phyloP scores from a whole-genome alignment of 345 rosid species.

The Eucalyptus urophylla region DNA sequence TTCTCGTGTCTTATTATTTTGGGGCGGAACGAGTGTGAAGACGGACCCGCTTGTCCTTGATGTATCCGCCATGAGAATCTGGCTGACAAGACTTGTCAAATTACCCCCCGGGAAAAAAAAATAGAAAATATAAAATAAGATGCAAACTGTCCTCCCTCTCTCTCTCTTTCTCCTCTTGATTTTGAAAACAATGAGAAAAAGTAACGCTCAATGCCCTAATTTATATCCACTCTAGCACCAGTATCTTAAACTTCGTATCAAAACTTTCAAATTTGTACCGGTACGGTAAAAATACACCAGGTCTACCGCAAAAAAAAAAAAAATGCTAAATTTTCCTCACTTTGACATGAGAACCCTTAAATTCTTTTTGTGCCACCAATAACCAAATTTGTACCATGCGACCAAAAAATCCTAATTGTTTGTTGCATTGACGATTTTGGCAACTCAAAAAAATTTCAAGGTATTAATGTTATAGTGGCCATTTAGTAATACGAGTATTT shows the following conservation, averaged over 20 bases:
- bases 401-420: not conserved
- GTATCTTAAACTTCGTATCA: not conserved
- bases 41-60: not conserved
- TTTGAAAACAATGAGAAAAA: not conserved
- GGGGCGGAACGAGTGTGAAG: not conserved
- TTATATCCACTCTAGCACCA: not conserved
- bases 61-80: constrained; percentile 16
- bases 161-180: not conserved
- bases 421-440: not conserved
- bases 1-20: not conserved
- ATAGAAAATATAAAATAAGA: not conserved
- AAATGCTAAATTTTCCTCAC: not conserved
- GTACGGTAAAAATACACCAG: not conserved
- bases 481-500: not conserved
- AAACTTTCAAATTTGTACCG: not conserved
- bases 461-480: not conserved
- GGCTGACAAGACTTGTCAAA: not conserved
- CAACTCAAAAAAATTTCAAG: not conserved
- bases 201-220: fast-evolving
- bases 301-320: not conserved
- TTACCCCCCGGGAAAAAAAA: not conserved
- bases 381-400: not conserved
- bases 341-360: not conserved
- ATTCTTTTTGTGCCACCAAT: not conserved
- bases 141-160: not conserved